Conservation (phyloP, 2,329 filamentous ascomycete genomes). For the Xylariaceae sp. region DNA sequence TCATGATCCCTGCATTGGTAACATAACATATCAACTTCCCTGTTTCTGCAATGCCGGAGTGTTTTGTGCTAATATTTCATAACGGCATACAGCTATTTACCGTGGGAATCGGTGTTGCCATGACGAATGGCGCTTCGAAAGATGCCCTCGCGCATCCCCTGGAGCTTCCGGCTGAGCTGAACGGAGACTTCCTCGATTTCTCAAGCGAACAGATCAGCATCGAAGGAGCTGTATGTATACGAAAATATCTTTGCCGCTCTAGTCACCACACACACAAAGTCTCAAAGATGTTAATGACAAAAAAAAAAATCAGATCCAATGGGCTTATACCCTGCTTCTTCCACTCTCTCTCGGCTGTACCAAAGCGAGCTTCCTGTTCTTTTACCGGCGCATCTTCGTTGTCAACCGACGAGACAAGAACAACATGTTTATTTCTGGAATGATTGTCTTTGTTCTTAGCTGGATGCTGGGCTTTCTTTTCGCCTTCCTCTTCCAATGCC, state of each 20-base stretch:
- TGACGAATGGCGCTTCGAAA: slow-evolving; percentile 4
- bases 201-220: slow-evolving; percentile 9
- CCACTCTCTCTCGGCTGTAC: slow-evolving; percentile 19
- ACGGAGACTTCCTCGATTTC: slow-evolving; percentile 3
- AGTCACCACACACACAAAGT: not conserved
- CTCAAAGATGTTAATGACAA: slow-evolving; percentile 2
- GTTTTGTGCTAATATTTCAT: not conserved
- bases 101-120: slow-evolving; percentile 12
- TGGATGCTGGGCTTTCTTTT: slow-evolving; percentile 18
- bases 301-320: slow-evolving; percentile 24
- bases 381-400: slow-evolving; percentile 21
- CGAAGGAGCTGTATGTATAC: slow-evolving; percentile 5
- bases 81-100: slow-evolving; percentile 10
- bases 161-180: slow-evolving; percentile 1
- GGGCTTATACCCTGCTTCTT: slow-evolving; percentile 16
- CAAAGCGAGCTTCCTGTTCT: slow-evolving; percentile 21
- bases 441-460: slow-evolving; percentile 6
- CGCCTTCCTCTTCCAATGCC: slow-evolving; percentile 16
- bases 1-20: slow-evolving; percentile 22
- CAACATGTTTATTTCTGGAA: slow-evolving; percentile 8
- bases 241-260: too few species aligned
- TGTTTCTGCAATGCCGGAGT: too few species aligned
- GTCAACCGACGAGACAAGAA: slow-evolving; percentile 5
- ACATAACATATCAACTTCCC: too few species aligned
- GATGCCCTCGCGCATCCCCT: slow-evolving; percentile 11